phyloP scores from a whole-genome alignment of 495 filamentous ascomycete genomes.

The Hypomontagnella monticulosa region DNA sequence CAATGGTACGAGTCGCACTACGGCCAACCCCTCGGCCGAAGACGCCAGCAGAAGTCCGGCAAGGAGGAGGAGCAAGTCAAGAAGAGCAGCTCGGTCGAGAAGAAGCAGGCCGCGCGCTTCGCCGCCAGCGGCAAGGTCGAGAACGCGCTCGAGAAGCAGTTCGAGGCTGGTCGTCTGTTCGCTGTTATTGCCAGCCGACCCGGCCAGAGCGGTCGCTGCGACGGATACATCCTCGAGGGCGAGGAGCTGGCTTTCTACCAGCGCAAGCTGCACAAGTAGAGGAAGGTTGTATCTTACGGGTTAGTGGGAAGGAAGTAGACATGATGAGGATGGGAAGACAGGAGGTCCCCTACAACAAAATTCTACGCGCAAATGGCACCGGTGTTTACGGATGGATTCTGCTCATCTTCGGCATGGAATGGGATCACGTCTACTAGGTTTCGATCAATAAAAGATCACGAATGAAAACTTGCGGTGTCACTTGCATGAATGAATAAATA shows the following conservation, averaged over 20 bases:
- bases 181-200: constrained; percentile 91
- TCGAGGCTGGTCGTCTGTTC: constrained; percentile 96
- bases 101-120: constrained; percentile 92
- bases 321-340: constrained; percentile 41
- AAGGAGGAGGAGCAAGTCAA: constrained; percentile 74
- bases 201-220: constrained; percentile 93
- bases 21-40: constrained; percentile 84
- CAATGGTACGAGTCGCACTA: constrained; percentile 99
- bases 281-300: constrained; percentile 10
- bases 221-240: constrained; percentile 98
- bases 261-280: constrained; percentile 96
- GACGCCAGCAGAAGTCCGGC: constrained; percentile 82
- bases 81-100: constrained; percentile 92
- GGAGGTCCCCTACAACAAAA: constrained; percentile 43
- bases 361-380: constrained; percentile 42
- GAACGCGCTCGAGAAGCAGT: constrained; percentile 90
- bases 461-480: constrained; percentile 26
- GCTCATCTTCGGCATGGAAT: constrained; percentile 47
- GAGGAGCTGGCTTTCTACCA: constrained; percentile 99
- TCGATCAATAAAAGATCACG: constrained; percentile 50
- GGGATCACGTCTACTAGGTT: constrained; percentile 46
- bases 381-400: constrained; percentile 54
- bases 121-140: constrained; percentile 91
- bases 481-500: not conserved
- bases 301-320: constrained; percentile 1